Percentiles rank a stretch among this genome's conserved stretches.
Evolutionary conservation across 1,139 yeast genomes (phyloP).

Genomic region (Blastobotrys proliferans): DNA sequence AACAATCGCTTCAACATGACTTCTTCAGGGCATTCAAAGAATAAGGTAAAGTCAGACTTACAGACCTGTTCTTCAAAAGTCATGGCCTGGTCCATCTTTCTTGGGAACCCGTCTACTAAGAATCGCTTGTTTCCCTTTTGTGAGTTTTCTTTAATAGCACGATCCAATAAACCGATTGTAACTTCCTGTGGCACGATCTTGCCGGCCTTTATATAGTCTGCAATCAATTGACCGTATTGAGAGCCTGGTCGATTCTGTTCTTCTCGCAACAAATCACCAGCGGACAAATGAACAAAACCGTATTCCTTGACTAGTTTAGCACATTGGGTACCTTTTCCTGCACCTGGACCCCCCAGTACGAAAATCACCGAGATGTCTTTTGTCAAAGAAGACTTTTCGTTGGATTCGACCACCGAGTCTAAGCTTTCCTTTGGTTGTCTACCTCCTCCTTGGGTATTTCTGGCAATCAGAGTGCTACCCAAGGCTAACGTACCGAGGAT

Average conservation of each 20-base stretch:
- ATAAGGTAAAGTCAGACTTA: slow-evolving; percentile 69
- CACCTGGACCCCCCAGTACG: slow-evolving; percentile 79
- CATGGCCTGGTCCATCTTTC: slow-evolving; percentile 96
- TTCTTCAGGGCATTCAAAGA: slow-evolving; percentile 90
- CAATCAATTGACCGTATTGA: slow-evolving; percentile 79
- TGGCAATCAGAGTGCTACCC: slow-evolving; percentile 14
- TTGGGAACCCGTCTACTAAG: slow-evolving; percentile 92
- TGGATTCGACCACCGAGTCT: slow-evolving; percentile 9
- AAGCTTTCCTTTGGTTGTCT: slow-evolving; percentile 11
- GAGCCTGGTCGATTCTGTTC: slow-evolving; percentile 85
- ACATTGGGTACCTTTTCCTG: slow-evolving; percentile 98
- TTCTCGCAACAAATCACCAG: slow-evolving; percentile 91
- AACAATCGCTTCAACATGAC: slow-evolving; percentile 82
- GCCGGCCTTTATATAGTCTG: slow-evolving; percentile 80
- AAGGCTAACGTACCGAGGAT: slow-evolving; percentile 16
- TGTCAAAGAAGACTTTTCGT: slow-evolving; percentile 3
- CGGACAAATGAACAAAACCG: slow-evolving; percentile 83
- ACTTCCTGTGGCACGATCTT: slow-evolving; percentile 93
- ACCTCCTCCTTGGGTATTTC: slow-evolving; percentile 3
- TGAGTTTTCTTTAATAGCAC: slow-evolving; percentile 62
- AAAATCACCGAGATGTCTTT: slow-evolving; percentile 61
- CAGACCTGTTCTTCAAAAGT: slow-evolving; percentile 84
- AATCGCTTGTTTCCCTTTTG: slow-evolving; percentile 57
- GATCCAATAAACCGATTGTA: slow-evolving; percentile 75
- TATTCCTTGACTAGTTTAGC: slow-evolving; percentile 74